Evolutionary conservation across 2,329 filamentous ascomycete genomes (phyloP), one percentile per base, ranked within the genome.

Genomic region (Berkeleyomyces rouxiae): DNA sequence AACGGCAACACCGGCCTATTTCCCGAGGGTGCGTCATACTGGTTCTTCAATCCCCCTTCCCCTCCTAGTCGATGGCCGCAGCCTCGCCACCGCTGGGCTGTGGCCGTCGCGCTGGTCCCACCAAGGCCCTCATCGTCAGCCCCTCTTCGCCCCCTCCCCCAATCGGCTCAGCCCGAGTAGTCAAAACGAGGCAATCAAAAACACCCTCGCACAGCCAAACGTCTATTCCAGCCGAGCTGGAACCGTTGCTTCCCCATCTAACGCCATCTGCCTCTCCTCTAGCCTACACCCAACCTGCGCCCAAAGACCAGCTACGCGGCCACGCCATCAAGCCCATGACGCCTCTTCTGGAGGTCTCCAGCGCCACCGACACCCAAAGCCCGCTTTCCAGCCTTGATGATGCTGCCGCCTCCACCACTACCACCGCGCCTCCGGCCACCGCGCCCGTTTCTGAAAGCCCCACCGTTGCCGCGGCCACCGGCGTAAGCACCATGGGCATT

Each of bases 1-100:
- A 90, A 85, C 72, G 82, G 82, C 65, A 85, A 85, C 69, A 90
- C 81, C 67, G 88, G 88, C 62, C 80, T 93, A 63, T 93, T 93
- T 69, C 88, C 88, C 31, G 87, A 92, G 82, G 87, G 88, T 90
- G 73, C 65, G 79, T 74, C 64, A 36, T 40, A 10, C 40, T 43
- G 36, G 13, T 44, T 51, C 36, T 39, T 10, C 11, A 11, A 36
- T 61, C 11, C 33, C 33, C 23, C 33, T 36, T 13, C 49, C n/a
- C 16, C 43, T 46, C 16, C 43, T 23, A 23, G 23, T 23, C 23
- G 2, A 23, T n/a, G 11, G 4, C 43, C 43, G 4, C 43, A 11
- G 4, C 3, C 11, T 7, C 43, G 3, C 43, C 43, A 5, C 43
- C 43, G 43, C 11, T 43, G 9, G 23, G 23, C 23, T 23, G 23